Conservation (phyloP, 805 yeast genomes). For the Maudiozyma pseudohumilis region DNA sequence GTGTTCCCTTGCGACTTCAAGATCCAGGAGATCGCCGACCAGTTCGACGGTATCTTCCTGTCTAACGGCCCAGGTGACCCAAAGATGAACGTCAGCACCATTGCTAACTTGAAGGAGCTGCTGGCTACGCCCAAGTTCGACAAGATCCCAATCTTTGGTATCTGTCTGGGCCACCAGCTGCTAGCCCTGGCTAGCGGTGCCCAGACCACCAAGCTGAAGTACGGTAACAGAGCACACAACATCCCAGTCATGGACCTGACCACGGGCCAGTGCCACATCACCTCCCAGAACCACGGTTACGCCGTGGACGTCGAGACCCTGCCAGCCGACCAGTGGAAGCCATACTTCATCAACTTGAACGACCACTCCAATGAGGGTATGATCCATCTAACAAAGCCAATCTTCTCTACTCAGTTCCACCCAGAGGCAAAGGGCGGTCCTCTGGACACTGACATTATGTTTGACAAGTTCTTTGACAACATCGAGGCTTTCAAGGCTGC, state of each 20-base stretch:
- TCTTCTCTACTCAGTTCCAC: slow-evolving; percentile 95
- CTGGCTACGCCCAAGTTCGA: slow-evolving; percentile 45
- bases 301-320: slow-evolving; percentile 84
- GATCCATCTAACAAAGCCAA: slow-evolving; percentile 79
- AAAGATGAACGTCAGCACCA: slow-evolving; percentile 75
- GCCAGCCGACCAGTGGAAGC: slow-evolving; percentile 59
- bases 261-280: slow-evolving; percentile 92
- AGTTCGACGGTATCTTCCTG: slow-evolving; percentile 89
- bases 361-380: slow-evolving; percentile 97
- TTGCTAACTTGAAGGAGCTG: slow-evolving; percentile 59
- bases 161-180: slow-evolving; percentile 95
- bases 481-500: slow-evolving; percentile 39
- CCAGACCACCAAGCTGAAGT: slow-evolving; percentile 81
- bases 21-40: slow-evolving; percentile 78
- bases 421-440: slow-evolving; percentile 99
- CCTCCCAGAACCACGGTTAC: slow-evolving; percentile 97
- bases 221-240: slow-evolving; percentile 98
- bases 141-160: slow-evolving; percentile 88
- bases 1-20: slow-evolving; percentile 96
- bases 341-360: slow-evolving; percentile 85
- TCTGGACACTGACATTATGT: slow-evolving; percentile 79
- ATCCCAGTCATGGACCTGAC: slow-evolving; percentile 88
- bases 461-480: slow-evolving; percentile 76
- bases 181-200: slow-evolving; percentile 94
- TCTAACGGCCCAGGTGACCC: slow-evolving; percentile 99